Conservation (phyloP, 306 rosid genomes). For the Pterocarpus macrocarpus region DNA sequence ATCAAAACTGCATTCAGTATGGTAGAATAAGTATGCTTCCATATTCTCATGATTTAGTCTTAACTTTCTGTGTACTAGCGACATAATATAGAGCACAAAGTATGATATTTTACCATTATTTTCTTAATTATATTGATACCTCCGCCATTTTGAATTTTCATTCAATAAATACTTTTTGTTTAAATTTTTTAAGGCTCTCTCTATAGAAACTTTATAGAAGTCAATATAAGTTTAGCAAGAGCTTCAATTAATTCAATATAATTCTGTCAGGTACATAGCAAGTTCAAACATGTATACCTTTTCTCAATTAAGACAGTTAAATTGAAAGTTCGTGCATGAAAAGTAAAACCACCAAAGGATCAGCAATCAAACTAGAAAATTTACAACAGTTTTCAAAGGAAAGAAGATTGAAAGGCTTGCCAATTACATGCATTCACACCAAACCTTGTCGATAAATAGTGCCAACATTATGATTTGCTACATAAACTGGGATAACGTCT, state of each 20-base stretch:
- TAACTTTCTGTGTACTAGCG: slow-evolving; percentile 2
- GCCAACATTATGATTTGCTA: slow-evolving; percentile 28
- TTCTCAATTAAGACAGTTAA: not conserved
- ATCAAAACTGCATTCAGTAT: not conserved
- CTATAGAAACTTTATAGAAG: not conserved
- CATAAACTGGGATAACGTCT: slow-evolving; percentile 39
- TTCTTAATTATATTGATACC: not conserved
- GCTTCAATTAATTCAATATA: not conserved
- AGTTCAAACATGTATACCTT: not conserved
- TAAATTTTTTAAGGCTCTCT: not conserved
- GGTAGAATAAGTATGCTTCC: not conserved
- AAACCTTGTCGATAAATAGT: slow-evolving; percentile 22
- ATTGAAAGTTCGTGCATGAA: not conserved
- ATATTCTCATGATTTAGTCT: slow-evolving; percentile 12
- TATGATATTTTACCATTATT: slow-evolving; percentile 9
- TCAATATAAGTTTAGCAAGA: not conserved
- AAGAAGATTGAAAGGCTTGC: slow-evolving; percentile 17
- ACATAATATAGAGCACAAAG: not conserved
- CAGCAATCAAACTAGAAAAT: slow-evolving; percentile 19
- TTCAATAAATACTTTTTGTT: not conserved
- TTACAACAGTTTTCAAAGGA: not conserved
- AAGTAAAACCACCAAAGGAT: not conserved
- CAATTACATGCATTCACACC: slow-evolving; percentile 20
- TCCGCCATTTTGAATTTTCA: slow-evolving; percentile 1
- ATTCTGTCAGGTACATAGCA: not conserved